Evolutionary conservation across 2,329 filamentous ascomycete species (phyloP), one percentile per base, ranked within the genome.

Genomic region (Hypoxylon sp.): DNA sequence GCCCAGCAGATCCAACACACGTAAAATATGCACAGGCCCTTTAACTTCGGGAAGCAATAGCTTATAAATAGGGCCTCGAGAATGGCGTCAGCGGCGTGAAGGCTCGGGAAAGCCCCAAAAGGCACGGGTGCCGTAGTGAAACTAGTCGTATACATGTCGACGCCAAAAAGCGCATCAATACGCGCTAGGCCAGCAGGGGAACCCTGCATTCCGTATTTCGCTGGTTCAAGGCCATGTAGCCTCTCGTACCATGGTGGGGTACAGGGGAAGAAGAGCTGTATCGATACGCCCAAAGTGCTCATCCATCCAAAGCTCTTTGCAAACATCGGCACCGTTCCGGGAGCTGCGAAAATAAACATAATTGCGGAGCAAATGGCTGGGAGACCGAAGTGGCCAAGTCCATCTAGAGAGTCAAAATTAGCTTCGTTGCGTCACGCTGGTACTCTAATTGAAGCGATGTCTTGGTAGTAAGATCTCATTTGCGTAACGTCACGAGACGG

Each of bases 211-310:
- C 92, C 92, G 82, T 98, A 98, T 75, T 96, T 94, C 53, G 95
- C 95, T 2, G 95, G 94, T 31, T 93, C 93, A 56, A 98, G 84
- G 14, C 95, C 95, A 79, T 97, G 94, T 76, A 92, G 86, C 80
- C 96, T 97, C 85, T 98, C 95, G 78, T 98, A 98, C 95, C 95
- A 98, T 1, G 95, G 95, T 26, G 95, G 93, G 24, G 94, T 96
- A 84, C 95, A 98, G 1, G 95, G 95, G 81, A 98, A 97, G 69
- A 94, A 81, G 59, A 98, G 86, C 82, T 98, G 94, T 72, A 97
- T 94, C 33, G 91, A 88, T 63, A 98, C 95, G 58, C 94, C 95
- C 11, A 91, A 84, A 70, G 97, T 88, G 82, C 94, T 96, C 89
- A 98, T 92, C 86, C 95, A 98, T 65, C 95, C 95, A 75, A 98